Evolutionary conservation across 305 asterid genomes (phyloP).

Genomic region (Fraxinus albicans): DNA sequence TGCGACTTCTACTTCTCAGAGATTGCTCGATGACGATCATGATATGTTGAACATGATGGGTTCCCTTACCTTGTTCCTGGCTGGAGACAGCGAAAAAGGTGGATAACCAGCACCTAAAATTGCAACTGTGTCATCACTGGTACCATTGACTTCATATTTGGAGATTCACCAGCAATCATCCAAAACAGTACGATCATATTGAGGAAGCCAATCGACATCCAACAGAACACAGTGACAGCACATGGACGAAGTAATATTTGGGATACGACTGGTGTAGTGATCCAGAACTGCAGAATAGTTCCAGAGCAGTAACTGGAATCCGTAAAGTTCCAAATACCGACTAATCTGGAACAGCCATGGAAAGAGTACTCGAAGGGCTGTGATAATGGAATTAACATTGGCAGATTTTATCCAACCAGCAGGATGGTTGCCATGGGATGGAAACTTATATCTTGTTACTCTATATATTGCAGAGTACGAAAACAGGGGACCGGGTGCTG

Average conservation of each 20-base stretch:
- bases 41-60: no score
- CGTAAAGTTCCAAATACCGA: slow-evolving; percentile 23
- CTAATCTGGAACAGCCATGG: slow-evolving; percentile 47
- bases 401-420: slow-evolving; percentile 39
- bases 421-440: slow-evolving; percentile 43
- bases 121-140: slow-evolving; percentile 35
- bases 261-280: slow-evolving; percentile 39
- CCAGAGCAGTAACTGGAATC: slow-evolving; percentile 36
- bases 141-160: slow-evolving; percentile 45
- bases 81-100: no score
- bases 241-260: slow-evolving; percentile 27
- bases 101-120: no score
- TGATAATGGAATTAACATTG: slow-evolving; percentile 42
- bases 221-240: slow-evolving; percentile 40
- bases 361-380: slow-evolving; percentile 32
- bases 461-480: slow-evolving; percentile 31
- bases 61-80: no score
- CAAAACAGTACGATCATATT: slow-evolving; percentile 40
- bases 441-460: slow-evolving; percentile 31
- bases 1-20: no score
- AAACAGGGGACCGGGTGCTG: slow-evolving; percentile 41
- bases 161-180: slow-evolving; percentile 26
- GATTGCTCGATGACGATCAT: no score
- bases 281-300: slow-evolving; percentile 44
- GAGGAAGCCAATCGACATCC: slow-evolving; percentile 41